phyloP scores from a whole-genome alignment of 306 rosid genomes.

The Quercus berberidifolia region DNA sequence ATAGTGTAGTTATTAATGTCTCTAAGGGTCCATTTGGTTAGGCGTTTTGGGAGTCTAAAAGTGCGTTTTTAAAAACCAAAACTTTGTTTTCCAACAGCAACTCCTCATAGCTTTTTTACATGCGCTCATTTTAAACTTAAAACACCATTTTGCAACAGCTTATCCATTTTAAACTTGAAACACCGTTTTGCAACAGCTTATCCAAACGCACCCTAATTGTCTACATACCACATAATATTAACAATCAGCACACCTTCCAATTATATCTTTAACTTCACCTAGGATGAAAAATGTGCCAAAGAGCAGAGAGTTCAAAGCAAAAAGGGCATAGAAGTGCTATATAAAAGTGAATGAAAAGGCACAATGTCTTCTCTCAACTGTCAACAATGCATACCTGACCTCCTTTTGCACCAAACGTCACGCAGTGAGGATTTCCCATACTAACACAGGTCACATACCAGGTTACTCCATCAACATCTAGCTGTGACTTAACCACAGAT shows the following conservation, averaged over 20 bases:
- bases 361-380: background rate
- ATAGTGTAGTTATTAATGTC: background rate
- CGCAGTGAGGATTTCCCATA: constrained; percentile 96
- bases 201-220: too few relatives aligned
- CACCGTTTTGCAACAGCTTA: too few relatives aligned
- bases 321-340: background rate
- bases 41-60: too few relatives aligned
- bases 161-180: too few relatives aligned
- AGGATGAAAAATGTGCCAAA: background rate
- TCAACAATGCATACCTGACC: constrained; percentile 47
- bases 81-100: too few relatives aligned
- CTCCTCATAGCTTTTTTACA: too few relatives aligned
- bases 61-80: too few relatives aligned
- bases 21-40: too few relatives aligned
- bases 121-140: too few relatives aligned
- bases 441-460: constrained; percentile 97
- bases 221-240: too few relatives aligned
- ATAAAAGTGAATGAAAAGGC: background rate
- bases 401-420: constrained; percentile 61
- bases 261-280: background rate
- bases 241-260: background rate
- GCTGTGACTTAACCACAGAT: constrained; percentile 59
- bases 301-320: background rate
- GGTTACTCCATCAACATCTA: constrained; percentile 68
- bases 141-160: too few relatives aligned